Base-by-base conservation (phyloP, 2,329 filamentous ascomycete species). In the Arthrinium puccinioides region DNA sequence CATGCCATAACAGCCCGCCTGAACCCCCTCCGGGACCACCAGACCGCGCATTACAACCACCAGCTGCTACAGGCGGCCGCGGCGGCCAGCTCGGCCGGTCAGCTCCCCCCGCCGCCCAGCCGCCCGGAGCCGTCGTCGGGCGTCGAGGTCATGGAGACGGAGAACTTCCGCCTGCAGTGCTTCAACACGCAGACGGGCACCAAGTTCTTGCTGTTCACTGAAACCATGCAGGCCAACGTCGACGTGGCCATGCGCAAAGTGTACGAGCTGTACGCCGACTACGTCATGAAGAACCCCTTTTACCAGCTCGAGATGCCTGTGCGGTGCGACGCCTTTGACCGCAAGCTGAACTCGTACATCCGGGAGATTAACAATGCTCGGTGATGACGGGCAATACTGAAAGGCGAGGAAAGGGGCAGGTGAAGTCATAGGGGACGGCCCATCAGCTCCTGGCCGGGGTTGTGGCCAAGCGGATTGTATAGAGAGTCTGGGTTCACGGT, bases 211-310 rank as follows among this genome's bases (percentile, higher is more conserved):
- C 72, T 98, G 38, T 96, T 98, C 59, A 96, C 92, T 38, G 92
- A 97, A 62, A 79, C 77, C 13, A 79, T 87, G 46, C 89, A 94
- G 66, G 77, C 82, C 33, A 94, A 94, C 54, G 82, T 94, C 26
- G 92, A 97, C 52, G 72, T 78, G 10, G 83, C 90, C 30, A 81
- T 95, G 50, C 75, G 79, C 56, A 84, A 79, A 60, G 82, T 96
- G 52, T 97, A 98, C 60, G 92, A 97, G 60, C 66, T 97, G 36
- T 98, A 97, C 66, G 77, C 87, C 35, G 92, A 98, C 62, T 97
- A 87, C 59, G 92, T 98, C 50, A 97, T 96, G 87, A 98, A 97
- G 72, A 98, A 98, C 61, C 92, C 92, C 1, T 98, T 98, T 57
- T 97, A 97, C 65, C 89, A 92, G 55, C 72, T 95, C 40, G 92